Base-by-base conservation (phyloP, 1,284 basidiomycete genomes). In the Ceratobasidium papillatum region DNA sequence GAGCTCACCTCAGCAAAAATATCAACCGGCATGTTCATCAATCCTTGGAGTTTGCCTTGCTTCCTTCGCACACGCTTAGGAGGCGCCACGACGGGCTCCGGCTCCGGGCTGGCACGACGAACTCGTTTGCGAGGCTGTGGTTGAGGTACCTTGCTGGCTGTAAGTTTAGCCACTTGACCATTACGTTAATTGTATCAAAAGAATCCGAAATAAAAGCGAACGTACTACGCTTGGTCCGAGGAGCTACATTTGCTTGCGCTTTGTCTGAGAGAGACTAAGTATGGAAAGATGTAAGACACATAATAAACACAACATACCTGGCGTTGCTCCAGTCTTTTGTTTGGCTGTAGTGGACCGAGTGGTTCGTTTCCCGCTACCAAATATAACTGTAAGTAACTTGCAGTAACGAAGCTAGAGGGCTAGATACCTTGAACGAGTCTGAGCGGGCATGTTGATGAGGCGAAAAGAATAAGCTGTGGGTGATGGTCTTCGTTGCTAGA, bases 11-110 rank as follows among this genome's bases (percentile, higher is more conserved):
- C 65, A 19, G 52, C 25, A 22, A 68, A 68, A 12, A 68, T 41
- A 27, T 71, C 68, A 12, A 71, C 30, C 2, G 68, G 68, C 52
- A 71, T 41, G n/a, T 59, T 71, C 52, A 59, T 71, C 12, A 71
- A 22, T 12, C 45, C 63, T 51, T 52, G 27, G n/a, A 65, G 63
- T 17, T 38, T 52, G 30, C 63, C 63, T 12, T 41, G 59, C 34
- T 51, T 65, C 30, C 45, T 32, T 9, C 32, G 32, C 19, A 51
- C 32, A n/a, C 32, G 63, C 34, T 65, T 65, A 7, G 47, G 36
- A 22, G 36, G 30, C 32, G 38, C 47, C 19, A 25, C 62, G 14
- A 51, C 47, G 5, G 25, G n/a, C n/a, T 65, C 63, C 27, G 47
- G n/a, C 11, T 65, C 61, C 11, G 25, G 43, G n/a, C 45, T 32